Base-by-base conservation (phyloP, 116 monocot species). In the Phalaenopsis hybrid region DNA sequence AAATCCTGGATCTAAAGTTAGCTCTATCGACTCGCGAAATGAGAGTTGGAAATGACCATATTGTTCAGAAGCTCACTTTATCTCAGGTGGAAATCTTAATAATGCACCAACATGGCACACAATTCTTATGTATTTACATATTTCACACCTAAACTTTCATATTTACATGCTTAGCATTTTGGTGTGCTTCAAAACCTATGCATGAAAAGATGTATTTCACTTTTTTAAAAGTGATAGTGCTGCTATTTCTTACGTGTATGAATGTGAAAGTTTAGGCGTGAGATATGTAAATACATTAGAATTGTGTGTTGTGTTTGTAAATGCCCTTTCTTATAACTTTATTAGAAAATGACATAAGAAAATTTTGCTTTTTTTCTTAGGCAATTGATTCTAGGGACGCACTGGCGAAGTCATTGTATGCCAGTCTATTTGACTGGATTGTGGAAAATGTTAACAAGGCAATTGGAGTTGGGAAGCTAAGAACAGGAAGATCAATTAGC, bases 321-420 rank as follows among this genome's bases (percentile, higher is more conserved):
- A 41, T 41, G 41, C 3, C 0, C 0, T 70, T 68, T 18, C 69
- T 79, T 16, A 68, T 15, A 46, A 59, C 67, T 8, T 78, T 37
- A 25, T 78, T 78, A 31, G 33, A 33, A 41, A 10, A 72, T 83
- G 52, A 0, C 51, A 67, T 70, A 83, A 69, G 69, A 45, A 13
- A 1, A 8, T 13, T 7, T 70, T 70, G 41, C 21, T 63, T 82
- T 48, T 28, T 10, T 57, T 78, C 51, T 33, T 81, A 89, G 89
- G 89, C 89, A 82, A 86, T 77, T 61, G 89, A 87, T 43, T 82
- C 89, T 76, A 86, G 86, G 78, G 89, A 89, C 78, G 89, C 89
- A 33, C 68, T 89, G 77, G 89, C 87, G 45, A 89, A 89, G 76
- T 86, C 87, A 73, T 59, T 89, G 13, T 89, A 89, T 84, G 86